phyloP scores from a whole-genome alignment of 116 monocot genomes.

The Trichopus zeylanicus region DNA sequence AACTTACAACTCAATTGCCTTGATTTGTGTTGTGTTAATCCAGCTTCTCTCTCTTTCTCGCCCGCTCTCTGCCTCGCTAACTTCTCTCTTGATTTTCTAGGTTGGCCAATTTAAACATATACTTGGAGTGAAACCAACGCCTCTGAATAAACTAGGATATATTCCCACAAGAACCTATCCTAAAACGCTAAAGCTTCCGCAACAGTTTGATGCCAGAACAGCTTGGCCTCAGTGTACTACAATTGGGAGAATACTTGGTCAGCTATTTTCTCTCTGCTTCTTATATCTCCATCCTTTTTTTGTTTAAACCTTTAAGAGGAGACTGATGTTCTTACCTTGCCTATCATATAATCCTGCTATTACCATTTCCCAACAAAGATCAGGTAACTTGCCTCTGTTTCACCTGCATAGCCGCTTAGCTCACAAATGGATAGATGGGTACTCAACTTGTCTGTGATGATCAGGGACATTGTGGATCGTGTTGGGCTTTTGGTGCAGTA shows the following conservation, averaged over 20 bases:
- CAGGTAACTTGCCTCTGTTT: constrained; percentile 35
- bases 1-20: too few species aligned
- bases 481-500: constrained; percentile 99
- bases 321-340: too few species aligned
- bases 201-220: constrained; percentile 71
- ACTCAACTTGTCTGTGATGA: constrained; percentile 4
- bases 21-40: not conserved
- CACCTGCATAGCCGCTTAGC: not conserved
- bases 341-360: too few species aligned
- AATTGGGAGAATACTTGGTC: constrained; percentile 82
- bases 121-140: constrained; percentile 60
- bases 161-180: constrained; percentile 37
- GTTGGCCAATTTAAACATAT: constrained; percentile 52
- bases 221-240: constrained; percentile 74
- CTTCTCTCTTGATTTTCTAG: constrained; percentile 14
- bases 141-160: constrained; percentile 30
- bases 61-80: too few species aligned
- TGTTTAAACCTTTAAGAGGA: not conserved
- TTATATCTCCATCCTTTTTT: too few species aligned
- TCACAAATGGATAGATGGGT: too few species aligned
- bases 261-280: not conserved
- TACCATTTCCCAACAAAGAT: too few species aligned
- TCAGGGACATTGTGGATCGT: constrained; percentile 96
- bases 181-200: constrained; percentile 44
- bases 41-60: too few species aligned